Conservation (phyloP, 2,329 filamentous ascomycete genomes). For the Paraphoma sp. region DNA sequence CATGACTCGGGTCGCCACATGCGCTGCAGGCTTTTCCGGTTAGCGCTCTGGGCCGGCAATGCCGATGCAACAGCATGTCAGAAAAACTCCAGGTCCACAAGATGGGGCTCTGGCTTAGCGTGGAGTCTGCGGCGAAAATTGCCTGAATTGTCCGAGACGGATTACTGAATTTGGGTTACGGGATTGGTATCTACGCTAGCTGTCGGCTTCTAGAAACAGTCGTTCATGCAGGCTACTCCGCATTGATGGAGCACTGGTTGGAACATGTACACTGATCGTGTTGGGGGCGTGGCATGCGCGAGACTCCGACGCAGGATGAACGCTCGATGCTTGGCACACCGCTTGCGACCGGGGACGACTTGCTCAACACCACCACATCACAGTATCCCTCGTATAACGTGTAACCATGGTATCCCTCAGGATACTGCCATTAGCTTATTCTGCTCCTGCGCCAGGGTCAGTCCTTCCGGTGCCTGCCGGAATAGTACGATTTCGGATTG, state of each 20-base stretch:
- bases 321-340: no score
- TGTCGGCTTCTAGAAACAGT: conserved; percentile 1
- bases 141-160: not conserved
- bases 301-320: no score
- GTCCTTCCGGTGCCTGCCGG: conserved; percentile 70
- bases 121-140: conserved; percentile 6
- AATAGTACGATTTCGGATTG: conserved; percentile 98
- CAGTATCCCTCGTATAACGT: no score
- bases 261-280: no score
- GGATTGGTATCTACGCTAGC: conserved; percentile 6
- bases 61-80: conserved; percentile 7
- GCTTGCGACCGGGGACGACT: no score
- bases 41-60: conserved; percentile 17
- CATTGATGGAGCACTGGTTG: no score
- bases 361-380: no score
- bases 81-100: conserved; percentile 2
- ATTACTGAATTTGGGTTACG: conserved; percentile 8
- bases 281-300: no score
- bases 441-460: conserved; percentile 56
- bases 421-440: conserved; percentile 51
- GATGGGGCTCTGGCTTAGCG: not conserved
- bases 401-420: conserved; percentile 18
- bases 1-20: not conserved
- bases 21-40: not conserved
- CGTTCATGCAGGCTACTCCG: not conserved